phyloP scores from a whole-genome alignment of 2,329 filamentous ascomycete species.

The Falciphora oryzae region DNA sequence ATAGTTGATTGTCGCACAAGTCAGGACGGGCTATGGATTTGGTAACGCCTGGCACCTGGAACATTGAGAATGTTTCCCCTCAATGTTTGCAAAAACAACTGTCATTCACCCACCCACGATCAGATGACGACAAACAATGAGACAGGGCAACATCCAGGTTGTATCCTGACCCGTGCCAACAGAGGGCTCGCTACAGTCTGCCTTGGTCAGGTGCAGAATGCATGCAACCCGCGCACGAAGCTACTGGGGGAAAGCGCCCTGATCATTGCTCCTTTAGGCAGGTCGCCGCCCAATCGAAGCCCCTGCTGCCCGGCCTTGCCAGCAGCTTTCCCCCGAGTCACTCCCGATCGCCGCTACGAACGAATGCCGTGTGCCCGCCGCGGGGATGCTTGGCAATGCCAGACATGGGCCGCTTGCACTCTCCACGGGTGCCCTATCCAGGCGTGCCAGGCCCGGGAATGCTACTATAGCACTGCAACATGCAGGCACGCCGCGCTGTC shows the following conservation, averaged over 20 bases:
- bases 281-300: conserved; percentile 21
- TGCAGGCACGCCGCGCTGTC: not conserved
- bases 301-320: not conserved
- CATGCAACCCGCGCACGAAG: conserved; percentile 3
- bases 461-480: not conserved
- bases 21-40: not conserved
- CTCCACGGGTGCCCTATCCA: not conserved
- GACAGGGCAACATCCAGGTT: not conserved
- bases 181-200: not conserved
- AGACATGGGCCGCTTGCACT: not conserved
- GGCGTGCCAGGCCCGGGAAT: not conserved
- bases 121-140: not conserved
- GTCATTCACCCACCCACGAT: not conserved
- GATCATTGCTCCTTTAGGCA: conserved; percentile 18
- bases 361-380: not conserved
- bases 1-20: not conserved
- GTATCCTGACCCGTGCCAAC: not conserved
- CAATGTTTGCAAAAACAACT: not conserved
- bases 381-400: too few species aligned
- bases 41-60: not conserved
- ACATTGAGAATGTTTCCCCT: not conserved
- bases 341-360: not conserved
- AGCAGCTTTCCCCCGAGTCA: not conserved
- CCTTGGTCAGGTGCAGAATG: conserved; percentile 1
- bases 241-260: not conserved